Base-by-base conservation (phyloP, 148 eudicot genomes). In the Persicaria tinctoria region DNA sequence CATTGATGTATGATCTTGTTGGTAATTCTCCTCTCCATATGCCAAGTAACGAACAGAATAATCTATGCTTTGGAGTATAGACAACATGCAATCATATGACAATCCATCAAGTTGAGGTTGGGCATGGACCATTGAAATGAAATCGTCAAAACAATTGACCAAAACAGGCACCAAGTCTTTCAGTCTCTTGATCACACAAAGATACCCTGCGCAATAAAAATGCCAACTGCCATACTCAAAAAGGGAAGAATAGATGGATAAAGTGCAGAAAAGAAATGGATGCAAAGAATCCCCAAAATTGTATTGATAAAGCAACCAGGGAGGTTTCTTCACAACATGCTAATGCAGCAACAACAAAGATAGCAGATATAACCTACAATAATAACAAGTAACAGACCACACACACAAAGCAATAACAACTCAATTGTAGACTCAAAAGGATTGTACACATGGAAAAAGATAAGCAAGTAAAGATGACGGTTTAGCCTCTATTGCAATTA, bases 11-110 rank as follows among this genome's bases (percentile, higher is more conserved):
- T 72, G 77, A 20, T 76, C 82, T 76, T 72, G 73, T 78, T 76
- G 75, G 75, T 68, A 78, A 76, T 80, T 80, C 32, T 60, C 73
- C 63, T 73, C 79, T 59, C 76, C 87, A 76, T 74, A 68, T 60
- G 78, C 88, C 83, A 86, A 83, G 85, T 83, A 87, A 76, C 79
- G 84, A 73, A 90, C 92, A 32, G 81, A 79, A 79, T 79, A 79
- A 80, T 92, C 91, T 79, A 92, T 75, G 78, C 97, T 85, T 80
- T 91, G 88, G 80, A 94, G 92, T 77, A 91, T 77, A 77, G 77
- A 87, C 45, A 84, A 85, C 91, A 94, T 78, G 83, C 97, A 91
- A 66, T 92, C 97, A 80, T 81, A 91, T 53, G 97, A 84, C 54
- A 86, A 96, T 69, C 80, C 78, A 83, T 94, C 98, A 53, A 91